Conservation (phyloP, 306 rosid genomes). For the Abrus pulchellus region DNA sequence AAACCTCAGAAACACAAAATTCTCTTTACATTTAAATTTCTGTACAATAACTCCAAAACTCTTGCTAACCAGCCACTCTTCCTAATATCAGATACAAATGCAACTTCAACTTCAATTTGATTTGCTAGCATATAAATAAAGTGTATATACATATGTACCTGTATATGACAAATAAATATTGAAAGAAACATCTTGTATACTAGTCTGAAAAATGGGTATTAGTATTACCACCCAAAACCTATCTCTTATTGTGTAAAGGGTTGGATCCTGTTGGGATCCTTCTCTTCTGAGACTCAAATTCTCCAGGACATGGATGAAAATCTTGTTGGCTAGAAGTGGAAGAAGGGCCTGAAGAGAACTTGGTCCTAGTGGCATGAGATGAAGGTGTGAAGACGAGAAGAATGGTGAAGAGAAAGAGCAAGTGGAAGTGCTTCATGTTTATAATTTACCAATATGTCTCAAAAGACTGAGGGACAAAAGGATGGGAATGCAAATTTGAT, state of each 20-base stretch:
- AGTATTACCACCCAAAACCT: constrained; percentile 18
- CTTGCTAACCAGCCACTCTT: constrained; percentile 39
- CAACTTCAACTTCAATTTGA: constrained; percentile 33
- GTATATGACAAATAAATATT: constrained; percentile 13
- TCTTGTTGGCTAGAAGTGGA: constrained; percentile 40
- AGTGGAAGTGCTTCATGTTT: constrained; percentile 63
- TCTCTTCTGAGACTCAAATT: constrained; percentile 66
- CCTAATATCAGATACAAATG: constrained; percentile 31
- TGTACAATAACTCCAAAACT: constrained; percentile 52
- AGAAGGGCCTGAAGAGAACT: constrained; percentile 58
- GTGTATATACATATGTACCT: background rate
- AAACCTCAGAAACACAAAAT: constrained; percentile 15
- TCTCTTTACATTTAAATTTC: constrained; percentile 41
- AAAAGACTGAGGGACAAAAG: constrained; percentile 24
- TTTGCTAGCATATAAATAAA: background rate
- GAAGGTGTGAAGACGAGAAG: constrained; percentile 53
- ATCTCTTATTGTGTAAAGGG: constrained; percentile 86
- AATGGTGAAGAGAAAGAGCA: constrained; percentile 50
- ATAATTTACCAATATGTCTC: background rate
- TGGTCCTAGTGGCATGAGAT: constrained; percentile 46
- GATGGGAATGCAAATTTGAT: constrained; percentile 42
- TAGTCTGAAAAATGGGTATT: background rate
- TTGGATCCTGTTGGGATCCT: constrained; percentile 89
- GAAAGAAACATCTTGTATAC: background rate
- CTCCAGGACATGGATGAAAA: constrained; percentile 46